phyloP scores from a whole-genome alignment of 2,329 filamentous ascomycete genomes.

The Xylaria sp. region DNA sequence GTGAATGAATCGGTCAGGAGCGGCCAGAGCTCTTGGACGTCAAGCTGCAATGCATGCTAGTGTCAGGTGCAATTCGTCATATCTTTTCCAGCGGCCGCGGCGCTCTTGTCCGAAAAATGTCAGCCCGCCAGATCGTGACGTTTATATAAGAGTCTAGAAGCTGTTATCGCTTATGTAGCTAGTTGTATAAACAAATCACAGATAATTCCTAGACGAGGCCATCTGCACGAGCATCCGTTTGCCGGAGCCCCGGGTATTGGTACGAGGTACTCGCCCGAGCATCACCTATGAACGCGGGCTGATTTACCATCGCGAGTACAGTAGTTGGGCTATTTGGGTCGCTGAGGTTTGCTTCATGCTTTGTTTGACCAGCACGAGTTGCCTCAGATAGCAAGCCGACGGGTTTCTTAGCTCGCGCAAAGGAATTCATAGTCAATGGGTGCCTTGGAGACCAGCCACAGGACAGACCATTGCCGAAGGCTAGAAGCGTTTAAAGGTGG shows the following conservation, averaged over 20 bases:
- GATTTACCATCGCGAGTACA: too few species aligned
- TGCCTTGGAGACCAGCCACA: constrained; percentile 5
- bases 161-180: constrained; percentile 9
- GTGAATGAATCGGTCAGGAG: constrained; percentile 24
- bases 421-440: not conserved
- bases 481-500: constrained; percentile 23
- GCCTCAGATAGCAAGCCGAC: not conserved
- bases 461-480: constrained; percentile 21
- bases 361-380: not conserved
- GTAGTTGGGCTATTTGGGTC: not conserved
- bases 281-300: not conserved
- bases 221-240: constrained; percentile 11
- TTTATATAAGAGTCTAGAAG: constrained; percentile 12
- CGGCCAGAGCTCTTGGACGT: constrained; percentile 26
- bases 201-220: constrained; percentile 7
- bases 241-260: constrained; percentile 2
- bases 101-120: constrained; percentile 22
- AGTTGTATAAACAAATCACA: constrained; percentile 11
- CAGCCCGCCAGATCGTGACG: constrained; percentile 6
- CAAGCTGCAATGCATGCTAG: constrained; percentile 28
- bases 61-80: constrained; percentile 20
- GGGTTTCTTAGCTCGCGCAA: not conserved
- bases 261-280: not conserved
- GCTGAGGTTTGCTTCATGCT: not conserved
- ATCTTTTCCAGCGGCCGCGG: constrained; percentile 20